Evolutionary conservation across 208 protist species (phyloP).

Genomic region (Leishmania tarentolae): DNA sequence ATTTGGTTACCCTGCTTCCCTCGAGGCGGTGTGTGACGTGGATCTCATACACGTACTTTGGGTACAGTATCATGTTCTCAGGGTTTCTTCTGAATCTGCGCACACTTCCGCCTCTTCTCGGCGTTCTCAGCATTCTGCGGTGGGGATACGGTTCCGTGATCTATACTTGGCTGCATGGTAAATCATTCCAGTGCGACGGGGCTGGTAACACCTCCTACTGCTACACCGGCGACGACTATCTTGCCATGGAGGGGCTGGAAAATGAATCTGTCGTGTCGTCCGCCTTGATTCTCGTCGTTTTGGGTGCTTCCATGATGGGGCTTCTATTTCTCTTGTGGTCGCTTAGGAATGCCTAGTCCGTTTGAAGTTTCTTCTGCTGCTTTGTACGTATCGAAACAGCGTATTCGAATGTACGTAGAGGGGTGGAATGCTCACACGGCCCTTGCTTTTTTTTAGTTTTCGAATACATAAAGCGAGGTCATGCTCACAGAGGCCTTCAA

Average conservation of each 20-base stretch:
- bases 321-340: conserved; percentile 9
- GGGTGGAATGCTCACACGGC: neutral
- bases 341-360: neutral
- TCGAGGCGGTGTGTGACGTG: conserved; percentile 26
- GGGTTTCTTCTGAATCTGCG: conserved; percentile 71
- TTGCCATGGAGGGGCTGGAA: conserved; percentile 45
- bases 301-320: conserved; percentile 8
- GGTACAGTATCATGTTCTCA: conserved; percentile 56
- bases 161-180: conserved; percentile 43
- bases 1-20: conserved; percentile 39
- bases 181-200: conserved; percentile 58
- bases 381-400: neutral
- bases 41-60: conserved; percentile 37
- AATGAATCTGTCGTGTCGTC: conserved; percentile 41
- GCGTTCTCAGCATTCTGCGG: conserved; percentile 48
- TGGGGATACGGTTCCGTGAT: conserved; percentile 68
- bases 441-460: neutral
- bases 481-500: neutral
- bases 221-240: conserved; percentile 59
- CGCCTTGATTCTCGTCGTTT: conserved; percentile 15
- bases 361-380: neutral
- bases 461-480: neutral
- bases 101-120: conserved; percentile 37
- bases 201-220: conserved; percentile 67
- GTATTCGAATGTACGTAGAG: neutral